Evolutionary conservation across 176 grass and related monocot genomes (phyloP).

Genomic region (Poa pratensis): DNA sequence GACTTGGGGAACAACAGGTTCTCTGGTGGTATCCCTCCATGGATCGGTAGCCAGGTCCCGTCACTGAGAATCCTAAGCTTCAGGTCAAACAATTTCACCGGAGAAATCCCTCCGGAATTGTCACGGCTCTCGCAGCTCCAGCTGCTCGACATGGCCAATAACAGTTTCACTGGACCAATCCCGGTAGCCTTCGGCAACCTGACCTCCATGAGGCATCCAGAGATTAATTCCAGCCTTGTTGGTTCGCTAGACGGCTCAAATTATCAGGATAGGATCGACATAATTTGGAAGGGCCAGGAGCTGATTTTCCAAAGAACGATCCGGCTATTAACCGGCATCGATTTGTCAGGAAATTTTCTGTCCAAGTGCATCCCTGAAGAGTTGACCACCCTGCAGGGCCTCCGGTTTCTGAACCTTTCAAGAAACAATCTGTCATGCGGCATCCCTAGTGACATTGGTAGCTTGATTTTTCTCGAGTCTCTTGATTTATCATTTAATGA

Average conservation of each 20-base stretch:
- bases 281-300: slow-evolving; percentile 67
- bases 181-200: slow-evolving; percentile 57
- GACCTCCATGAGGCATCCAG: slow-evolving; percentile 49
- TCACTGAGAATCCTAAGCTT: slow-evolving; percentile 59
- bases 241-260: slow-evolving; percentile 6
- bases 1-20: slow-evolving; percentile 68
- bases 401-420: slow-evolving; percentile 73
- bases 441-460: slow-evolving; percentile 54
- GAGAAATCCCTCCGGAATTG: slow-evolving; percentile 49
- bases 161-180: slow-evolving; percentile 58
- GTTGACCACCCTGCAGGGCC: slow-evolving; percentile 50
- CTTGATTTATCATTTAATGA: slow-evolving; percentile 67
- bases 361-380: slow-evolving; percentile 56
- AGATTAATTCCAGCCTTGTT: background rate
- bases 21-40: slow-evolving; percentile 58
- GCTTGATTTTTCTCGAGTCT: slow-evolving; percentile 41
- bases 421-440: slow-evolving; percentile 47
- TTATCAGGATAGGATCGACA: slow-evolving; percentile 61
- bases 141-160: slow-evolving; percentile 62
- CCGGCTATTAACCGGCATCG: slow-evolving; percentile 56
- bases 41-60: slow-evolving; percentile 46
- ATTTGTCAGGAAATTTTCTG: slow-evolving; percentile 61
- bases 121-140: slow-evolving; percentile 54
- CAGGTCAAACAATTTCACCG: slow-evolving; percentile 56
- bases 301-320: slow-evolving; percentile 49